phyloP scores from a whole-genome alignment of 1,139 yeast species.

The Yamadazyma aaseri region DNA sequence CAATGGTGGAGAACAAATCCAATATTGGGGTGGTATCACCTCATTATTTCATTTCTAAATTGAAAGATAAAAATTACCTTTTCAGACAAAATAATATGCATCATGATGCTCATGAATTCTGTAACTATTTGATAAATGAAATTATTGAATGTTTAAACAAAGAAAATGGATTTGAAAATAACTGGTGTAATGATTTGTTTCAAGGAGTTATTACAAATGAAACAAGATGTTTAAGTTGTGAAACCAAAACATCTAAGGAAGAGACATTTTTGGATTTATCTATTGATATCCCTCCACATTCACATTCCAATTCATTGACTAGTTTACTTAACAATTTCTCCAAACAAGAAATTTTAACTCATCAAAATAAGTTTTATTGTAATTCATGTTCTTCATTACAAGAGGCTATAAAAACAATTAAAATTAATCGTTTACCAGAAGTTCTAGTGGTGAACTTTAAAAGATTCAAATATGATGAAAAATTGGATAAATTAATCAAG shows the following conservation, averaged over 20 bases:
- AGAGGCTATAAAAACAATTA: conserved; percentile 93
- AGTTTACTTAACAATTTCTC: conserved; percentile 78
- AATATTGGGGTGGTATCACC: conserved; percentile 87
- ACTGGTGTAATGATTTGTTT: conserved; percentile 71
- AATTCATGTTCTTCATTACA: conserved; percentile 88
- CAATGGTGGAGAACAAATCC: conserved; percentile 70
- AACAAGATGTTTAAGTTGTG: conserved; percentile 88
- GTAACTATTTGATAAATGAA: conserved; percentile 81
- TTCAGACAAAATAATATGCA: conserved; percentile 88
- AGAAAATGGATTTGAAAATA: conserved; percentile 30
- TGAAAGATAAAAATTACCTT: conserved; percentile 78
- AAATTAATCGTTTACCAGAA: conserved; percentile 73
- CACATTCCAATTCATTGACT: conserved; percentile 64
- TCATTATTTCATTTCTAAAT: conserved; percentile 62
- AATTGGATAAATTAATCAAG: conserved; percentile 77
- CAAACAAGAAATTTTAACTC: conserved; percentile 80
- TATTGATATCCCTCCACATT: conserved; percentile 73
- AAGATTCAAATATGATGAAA: conserved; percentile 88
- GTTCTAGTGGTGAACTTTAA: conserved; percentile 81
- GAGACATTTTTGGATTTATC: conserved; percentile 87
- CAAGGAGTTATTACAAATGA: conserved; percentile 86
- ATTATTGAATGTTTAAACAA: conserved; percentile 67
- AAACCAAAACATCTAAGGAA: conserved; percentile 77
- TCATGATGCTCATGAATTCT: conserved; percentile 97
- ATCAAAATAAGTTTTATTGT: conserved; percentile 89